A percentile compares a stretch with the other conserved stretches of the same genome.
Evolutionary conservation across 148 eudicot genomes (phyloP).

Genomic region (Talinum fruticosum): DNA sequence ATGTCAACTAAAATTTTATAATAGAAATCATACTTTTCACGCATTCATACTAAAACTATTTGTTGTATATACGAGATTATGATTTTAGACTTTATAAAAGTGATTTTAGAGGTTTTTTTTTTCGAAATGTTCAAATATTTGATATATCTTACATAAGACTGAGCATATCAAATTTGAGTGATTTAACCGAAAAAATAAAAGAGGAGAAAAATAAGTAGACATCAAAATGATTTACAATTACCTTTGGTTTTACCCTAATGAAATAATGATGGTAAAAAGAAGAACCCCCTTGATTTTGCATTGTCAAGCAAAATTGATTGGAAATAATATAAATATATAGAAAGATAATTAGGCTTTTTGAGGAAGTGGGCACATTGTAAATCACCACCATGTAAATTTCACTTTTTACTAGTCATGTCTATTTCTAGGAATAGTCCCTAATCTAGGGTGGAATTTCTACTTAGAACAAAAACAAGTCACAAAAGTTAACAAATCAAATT

Average conservation of each 20-base stretch:
- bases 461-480: not conserved
- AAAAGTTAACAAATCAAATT: slow-evolving; percentile 2
- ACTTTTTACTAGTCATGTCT: not conserved
- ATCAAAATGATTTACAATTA: not conserved
- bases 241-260: not conserved
- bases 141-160: no score
- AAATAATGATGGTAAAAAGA: no score
- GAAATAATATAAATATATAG: not conserved
- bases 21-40: no score
- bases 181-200: no score
- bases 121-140: no score
- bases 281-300: not conserved
- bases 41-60: no score
- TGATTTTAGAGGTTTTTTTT: no score
- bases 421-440: not conserved
- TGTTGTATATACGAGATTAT: no score
- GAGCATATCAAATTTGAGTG: no score
- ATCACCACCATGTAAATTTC: not conserved
- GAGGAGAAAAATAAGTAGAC: no score
- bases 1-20: no score
- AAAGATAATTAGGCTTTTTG: slow-evolving; percentile 1
- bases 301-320: not conserved
- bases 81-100: no score
- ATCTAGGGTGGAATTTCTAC: not conserved
- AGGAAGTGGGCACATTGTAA: not conserved